These are phyloP conservation scores for Breviolum minutum DNA, from an alignment of 73 alveolate genomes.

Conservation along the genomic window DNA sequence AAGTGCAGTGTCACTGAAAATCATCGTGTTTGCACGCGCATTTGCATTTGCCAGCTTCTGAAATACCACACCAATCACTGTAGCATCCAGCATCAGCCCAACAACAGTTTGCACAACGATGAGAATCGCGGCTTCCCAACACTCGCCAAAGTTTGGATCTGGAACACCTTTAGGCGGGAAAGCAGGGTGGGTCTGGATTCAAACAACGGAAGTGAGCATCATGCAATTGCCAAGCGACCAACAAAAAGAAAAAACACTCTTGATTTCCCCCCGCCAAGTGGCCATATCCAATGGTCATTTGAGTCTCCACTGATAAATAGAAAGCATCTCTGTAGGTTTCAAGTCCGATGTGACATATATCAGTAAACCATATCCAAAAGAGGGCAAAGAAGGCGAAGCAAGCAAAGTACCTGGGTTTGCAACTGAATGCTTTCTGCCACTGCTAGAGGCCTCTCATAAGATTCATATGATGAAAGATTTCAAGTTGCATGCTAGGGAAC, in stretches of 20 bases:
- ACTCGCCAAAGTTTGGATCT: constrained; percentile 77
- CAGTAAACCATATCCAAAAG: constrained; percentile 90
- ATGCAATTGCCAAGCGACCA: background rate
- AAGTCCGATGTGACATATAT: constrained; percentile 62
- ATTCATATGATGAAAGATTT: background rate
- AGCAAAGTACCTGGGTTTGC: constrained; percentile 45
- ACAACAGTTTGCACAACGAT: constrained; percentile 87
- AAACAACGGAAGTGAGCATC: background rate
- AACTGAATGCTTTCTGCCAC: background rate
- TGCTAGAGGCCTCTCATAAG: no score
- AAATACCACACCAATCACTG: constrained; percentile 84
- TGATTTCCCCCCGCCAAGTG: background rate
- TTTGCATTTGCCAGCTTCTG: constrained; percentile 91
- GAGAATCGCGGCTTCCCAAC: constrained; percentile 77
- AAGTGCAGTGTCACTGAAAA: constrained; percentile 79
- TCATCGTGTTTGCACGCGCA: constrained; percentile 86
- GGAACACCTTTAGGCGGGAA: constrained; percentile 21
- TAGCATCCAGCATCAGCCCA: constrained; percentile 88
- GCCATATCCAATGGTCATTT: constrained; percentile 91
- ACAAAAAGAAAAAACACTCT: background rate
- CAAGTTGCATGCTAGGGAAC: background rate
- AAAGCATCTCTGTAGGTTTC: constrained; percentile 74
- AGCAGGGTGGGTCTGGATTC: background rate
- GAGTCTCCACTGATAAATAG: constrained; percentile 78
- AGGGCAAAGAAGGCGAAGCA: constrained; percentile 86